These are phyloP conservation scores for Cladophialophora immunda DNA, from an alignment of 2,329 filamentous ascomycete genomes.

Conservation along the genomic window DNA sequence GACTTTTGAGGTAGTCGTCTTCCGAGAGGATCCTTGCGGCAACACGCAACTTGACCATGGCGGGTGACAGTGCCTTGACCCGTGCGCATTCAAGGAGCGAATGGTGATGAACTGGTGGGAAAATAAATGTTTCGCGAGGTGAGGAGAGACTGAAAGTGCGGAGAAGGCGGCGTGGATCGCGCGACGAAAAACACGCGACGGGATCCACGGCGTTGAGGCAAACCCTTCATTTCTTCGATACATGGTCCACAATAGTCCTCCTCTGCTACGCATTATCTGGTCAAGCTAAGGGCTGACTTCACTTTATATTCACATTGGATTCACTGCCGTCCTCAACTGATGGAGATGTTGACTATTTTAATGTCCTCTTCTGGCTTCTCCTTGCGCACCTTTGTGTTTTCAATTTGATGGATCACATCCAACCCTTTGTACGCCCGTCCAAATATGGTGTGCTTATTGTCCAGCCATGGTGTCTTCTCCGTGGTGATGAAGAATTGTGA, in stretches of 20 bases:
- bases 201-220: not conserved
- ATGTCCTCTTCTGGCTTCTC: slow-evolving; percentile 98
- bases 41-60: slow-evolving; percentile 40
- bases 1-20: slow-evolving; percentile 35
- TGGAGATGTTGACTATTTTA: slow-evolving; percentile 87
- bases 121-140: slow-evolving; percentile 20
- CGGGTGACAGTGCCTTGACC: slow-evolving; percentile 8
- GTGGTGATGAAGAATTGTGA: slow-evolving; percentile 96
- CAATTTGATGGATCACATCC: slow-evolving; percentile 95
- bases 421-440: slow-evolving; percentile 87
- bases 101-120: slow-evolving; percentile 11
- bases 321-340: slow-evolving; percentile 36
- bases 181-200: not conserved
- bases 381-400: slow-evolving; percentile 84
- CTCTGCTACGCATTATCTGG: not conserved
- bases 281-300: not conserved
- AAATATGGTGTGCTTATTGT: slow-evolving; percentile 96
- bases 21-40: slow-evolving; percentile 40
- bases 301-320: not conserved
- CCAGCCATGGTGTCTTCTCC: slow-evolving; percentile 95
- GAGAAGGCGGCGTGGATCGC: slow-evolving; percentile 16
- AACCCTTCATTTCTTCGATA: not conserved
- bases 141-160: slow-evolving; percentile 23
- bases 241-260: not conserved
- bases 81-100: slow-evolving; percentile 2